Base-by-base conservation (phyloP, 2,329 filamentous ascomycete genomes). In the Colletotrichum brevisporum region DNA sequence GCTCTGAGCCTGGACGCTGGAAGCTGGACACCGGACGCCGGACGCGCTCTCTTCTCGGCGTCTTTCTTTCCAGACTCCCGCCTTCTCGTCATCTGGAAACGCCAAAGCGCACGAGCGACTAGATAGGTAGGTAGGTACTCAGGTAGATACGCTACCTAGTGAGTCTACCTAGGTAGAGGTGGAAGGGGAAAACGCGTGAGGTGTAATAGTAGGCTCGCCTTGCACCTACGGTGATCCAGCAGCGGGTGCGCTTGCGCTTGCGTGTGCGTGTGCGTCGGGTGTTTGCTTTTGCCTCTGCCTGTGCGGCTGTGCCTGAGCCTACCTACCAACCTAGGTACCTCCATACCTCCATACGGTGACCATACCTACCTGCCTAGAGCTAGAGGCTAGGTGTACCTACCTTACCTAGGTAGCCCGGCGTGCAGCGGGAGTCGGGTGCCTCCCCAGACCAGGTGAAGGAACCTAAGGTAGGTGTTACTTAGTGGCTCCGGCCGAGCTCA, bases 31-130 rank as follows among this genome's bases (percentile, higher is more conserved):
- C 39, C 12, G 54, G 54, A 57, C 60, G 66, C 27, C 53, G 64
- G 53, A 55, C 26, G 60, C 66, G 54, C 62, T 56, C 50, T 66
- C 55, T 66, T 45, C 51, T 69, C 50, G 62, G 51, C 51, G 62
- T 51, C 62, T 69, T 55, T 69, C 24, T 24, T 24, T 24, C 21
- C 21, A 24, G 21, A 24, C 21, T 56, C 36, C 54, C 43, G 31
- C 55, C 16, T 24, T 47, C 52, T 69, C 51, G 55, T 55, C 45
- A 57, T 60, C 50, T 21, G 51, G 39, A 36, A 21, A 36, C 63
- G 63, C 50, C 63, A 54, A 55, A 66, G 63, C 63, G 56, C 41
- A 48, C 50, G 48, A 31, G 21, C 47, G 18, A 27, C 27, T 27
- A 24, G 21, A 3, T 24, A 3, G 21, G 21, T 24, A 3, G 21